Evolutionary conservation across 495 filamentous ascomycete genomes (phyloP).

Genomic region (Choiromyces venosus): DNA sequence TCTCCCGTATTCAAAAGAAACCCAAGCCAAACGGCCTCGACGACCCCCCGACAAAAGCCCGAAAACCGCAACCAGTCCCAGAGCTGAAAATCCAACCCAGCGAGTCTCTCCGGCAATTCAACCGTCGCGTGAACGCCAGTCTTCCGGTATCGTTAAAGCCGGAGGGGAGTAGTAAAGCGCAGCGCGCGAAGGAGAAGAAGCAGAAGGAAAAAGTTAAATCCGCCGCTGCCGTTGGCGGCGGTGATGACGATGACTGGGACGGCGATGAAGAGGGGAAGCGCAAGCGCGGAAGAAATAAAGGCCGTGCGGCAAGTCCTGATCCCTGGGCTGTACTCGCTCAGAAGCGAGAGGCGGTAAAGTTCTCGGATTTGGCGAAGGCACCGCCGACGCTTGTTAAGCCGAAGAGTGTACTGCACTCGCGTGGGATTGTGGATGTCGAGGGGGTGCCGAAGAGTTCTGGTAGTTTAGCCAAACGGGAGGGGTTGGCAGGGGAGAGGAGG

Average conservation of each 20-base stretch:
- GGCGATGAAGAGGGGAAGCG: conserved; percentile 16
- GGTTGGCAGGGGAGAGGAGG: conserved; percentile 66
- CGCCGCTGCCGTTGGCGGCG: conserved; percentile 7
- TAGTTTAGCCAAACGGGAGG: conserved; percentile 74
- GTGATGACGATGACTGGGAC: conserved; percentile 10
- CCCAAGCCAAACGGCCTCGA: conserved; percentile 58
- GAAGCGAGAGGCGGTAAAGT: conserved; percentile 55
- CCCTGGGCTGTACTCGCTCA: conserved; percentile 71
- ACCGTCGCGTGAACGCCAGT: conserved; percentile 76
- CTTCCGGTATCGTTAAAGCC: conserved; percentile 64
- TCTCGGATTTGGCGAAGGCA: conserved; percentile 75
- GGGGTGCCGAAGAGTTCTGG: conserved; percentile 71
- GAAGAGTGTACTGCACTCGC: conserved; percentile 64
- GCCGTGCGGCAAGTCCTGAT: conserved; percentile 48
- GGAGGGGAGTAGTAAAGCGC: conserved; percentile 30
- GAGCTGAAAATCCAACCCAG: conserved; percentile 61
- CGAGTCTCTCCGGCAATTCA: conserved; percentile 75
- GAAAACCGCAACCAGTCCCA: conserved; percentile 14
- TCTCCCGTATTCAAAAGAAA: conserved; percentile 57
- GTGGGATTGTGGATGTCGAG: conserved; percentile 63
- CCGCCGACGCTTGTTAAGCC: conserved; percentile 69
- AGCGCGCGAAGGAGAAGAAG: conserved; percentile 68
- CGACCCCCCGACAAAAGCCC: conserved; percentile 46
- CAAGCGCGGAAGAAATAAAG: conserved; percentile 20
- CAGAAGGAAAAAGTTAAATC: conserved; percentile 9